Base-by-base conservation (phyloP, 139 green algal species). In the Monoraphidium neglectum region DNA sequence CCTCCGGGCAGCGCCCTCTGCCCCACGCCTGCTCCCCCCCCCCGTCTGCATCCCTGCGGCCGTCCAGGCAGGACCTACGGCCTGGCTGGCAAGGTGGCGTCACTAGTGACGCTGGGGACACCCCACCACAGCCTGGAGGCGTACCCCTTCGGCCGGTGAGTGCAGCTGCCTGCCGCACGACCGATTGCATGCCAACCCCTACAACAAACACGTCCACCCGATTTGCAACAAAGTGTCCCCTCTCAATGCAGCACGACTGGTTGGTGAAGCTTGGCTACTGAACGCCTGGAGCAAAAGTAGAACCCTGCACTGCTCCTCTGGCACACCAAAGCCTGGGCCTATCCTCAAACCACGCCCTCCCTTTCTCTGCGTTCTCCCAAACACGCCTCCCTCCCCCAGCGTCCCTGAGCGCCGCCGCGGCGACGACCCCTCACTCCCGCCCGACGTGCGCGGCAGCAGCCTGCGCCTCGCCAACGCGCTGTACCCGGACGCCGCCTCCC, bases 21-120 rank as follows among this genome's bases (percentile, higher is more conserved):
- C n/a, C n/a, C 47, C 47, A 24, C 13, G 16, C 47, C 13, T 15
- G 47, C 47, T 12, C 47, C 15, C 13, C 47, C 15, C 13, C 47
- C 12, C 47, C 15, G 47, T 15, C 47, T 15, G 47, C 15, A 15
- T 15, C 47, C 47, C 13, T 46, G 66, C 30, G 49, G 43, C 37
- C 23, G 28, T 81, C 38, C 57, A 81, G 76, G 76, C 54, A 30
- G 64, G 32, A 51, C 72, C 66, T 85, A 40, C 30, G 59, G 53
- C 4, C 40, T 74, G 2, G 54, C 53, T 0, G 26, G 53, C 0
- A 30, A 37, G 18, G 80, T 86, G 49, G 37, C 74, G 26, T 77
- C 69, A 6, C 40, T 88, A 10, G 62, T 88, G 0, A 88, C 83
- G 3, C 70, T 83, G 4, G 83, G 83, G 8, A 84, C 80, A 13